Conservation (phyloP, 1,139 yeast genomes). For the Pneumocystis wakefieldiae region DNA sequence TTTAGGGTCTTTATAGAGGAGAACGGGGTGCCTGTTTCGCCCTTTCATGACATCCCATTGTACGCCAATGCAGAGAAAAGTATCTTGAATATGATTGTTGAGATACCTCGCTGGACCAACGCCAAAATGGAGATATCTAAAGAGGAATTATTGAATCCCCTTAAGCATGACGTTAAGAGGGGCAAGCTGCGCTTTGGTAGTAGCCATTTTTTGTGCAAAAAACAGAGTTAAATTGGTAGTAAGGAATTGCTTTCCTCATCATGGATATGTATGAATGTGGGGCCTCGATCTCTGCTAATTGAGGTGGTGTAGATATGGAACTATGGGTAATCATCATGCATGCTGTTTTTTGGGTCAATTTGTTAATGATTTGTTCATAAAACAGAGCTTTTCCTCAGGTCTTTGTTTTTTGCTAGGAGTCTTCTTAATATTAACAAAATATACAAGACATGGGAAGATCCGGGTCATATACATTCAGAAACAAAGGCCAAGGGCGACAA, state of each 20-base stretch:
- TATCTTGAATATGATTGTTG: slow-evolving; percentile 77
- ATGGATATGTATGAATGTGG: slow-evolving; percentile 58
- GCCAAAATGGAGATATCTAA: slow-evolving; percentile 37
- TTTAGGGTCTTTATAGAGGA: slow-evolving; percentile 60
- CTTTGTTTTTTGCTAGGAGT: background rate
- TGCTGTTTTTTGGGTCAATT: background rate
- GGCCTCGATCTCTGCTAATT: slow-evolving; percentile 21
- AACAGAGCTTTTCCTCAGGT: slow-evolving; percentile 66
- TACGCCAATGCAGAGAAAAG: slow-evolving; percentile 46
- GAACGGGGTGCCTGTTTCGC: slow-evolving; percentile 48
- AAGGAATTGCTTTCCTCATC: slow-evolving; percentile 86
- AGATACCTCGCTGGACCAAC: slow-evolving; percentile 51
- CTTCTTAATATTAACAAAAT: background rate
- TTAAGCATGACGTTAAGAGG: slow-evolving; percentile 82
- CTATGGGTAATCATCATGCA: background rate
- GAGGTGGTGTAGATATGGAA: background rate
- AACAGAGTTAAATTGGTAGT: slow-evolving; percentile 28
- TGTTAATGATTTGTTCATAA: background rate
- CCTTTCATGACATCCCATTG: slow-evolving; percentile 83
- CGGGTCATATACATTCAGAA: slow-evolving; percentile 32
- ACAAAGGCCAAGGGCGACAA: slow-evolving; percentile 67
- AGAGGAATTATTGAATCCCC: slow-evolving; percentile 66
- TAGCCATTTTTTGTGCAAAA: background rate
- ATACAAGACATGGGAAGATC: slow-evolving; percentile 69
- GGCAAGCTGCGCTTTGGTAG: slow-evolving; percentile 44